Conservation (phyloP, 306 rosid genomes). For the Cucumis cinereus region DNA sequence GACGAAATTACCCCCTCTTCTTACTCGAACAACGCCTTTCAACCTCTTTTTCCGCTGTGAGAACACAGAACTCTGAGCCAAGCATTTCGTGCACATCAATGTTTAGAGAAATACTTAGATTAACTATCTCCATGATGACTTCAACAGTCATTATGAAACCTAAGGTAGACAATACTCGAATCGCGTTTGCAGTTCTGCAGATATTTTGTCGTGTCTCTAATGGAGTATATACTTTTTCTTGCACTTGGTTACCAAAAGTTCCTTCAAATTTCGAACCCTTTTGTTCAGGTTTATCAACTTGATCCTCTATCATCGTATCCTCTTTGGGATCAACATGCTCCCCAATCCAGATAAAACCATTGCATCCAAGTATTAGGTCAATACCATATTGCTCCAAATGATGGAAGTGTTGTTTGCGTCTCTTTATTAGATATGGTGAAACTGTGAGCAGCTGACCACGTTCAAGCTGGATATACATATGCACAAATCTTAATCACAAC, state of each 20-base stretch:
- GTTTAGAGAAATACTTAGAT: conserved; percentile 46
- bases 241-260: conserved; percentile 26
- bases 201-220: conserved; percentile 50
- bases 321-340: conserved; percentile 52
- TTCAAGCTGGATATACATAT: conserved; percentile 41
- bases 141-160: conserved; percentile 55
- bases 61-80: conserved; percentile 72
- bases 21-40: conserved; percentile 50
- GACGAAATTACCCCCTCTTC: conserved; percentile 28
- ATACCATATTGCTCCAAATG: conserved; percentile 56
- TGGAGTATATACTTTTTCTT: conserved; percentile 35
- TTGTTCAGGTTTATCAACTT: conserved; percentile 31
- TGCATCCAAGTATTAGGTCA: conserved; percentile 77
- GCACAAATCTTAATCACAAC: neutral
- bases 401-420: conserved; percentile 85
- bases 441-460: conserved; percentile 72
- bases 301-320: conserved; percentile 46
- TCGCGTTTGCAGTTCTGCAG: conserved; percentile 76
- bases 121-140: conserved; percentile 42
- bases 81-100: conserved; percentile 68
- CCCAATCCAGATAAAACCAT: conserved; percentile 87
- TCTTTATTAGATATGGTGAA: conserved; percentile 72
- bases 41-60: conserved; percentile 72
- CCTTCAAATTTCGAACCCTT: conserved; percentile 14
- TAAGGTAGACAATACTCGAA: conserved; percentile 47